Evolutionary conservation across 306 rosid genomes (phyloP).

Genomic region (Cucurbita moschata): DNA sequence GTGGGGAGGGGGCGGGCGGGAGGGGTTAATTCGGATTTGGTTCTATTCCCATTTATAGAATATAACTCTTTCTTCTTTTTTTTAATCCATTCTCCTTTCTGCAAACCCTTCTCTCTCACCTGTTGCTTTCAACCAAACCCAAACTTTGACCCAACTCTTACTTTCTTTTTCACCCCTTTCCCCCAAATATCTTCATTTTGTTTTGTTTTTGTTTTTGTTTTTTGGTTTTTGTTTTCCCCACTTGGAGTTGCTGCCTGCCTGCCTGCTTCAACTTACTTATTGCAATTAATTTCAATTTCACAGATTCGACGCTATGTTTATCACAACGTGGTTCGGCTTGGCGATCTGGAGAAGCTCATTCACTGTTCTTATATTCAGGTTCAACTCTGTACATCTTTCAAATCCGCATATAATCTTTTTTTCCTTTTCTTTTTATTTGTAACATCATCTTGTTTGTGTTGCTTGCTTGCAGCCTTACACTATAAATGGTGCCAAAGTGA

Average conservation of each 20-base stretch:
- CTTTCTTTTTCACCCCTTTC: neutral
- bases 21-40: slow-evolving; percentile 21
- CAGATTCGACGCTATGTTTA: slow-evolving; percentile 92
- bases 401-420: neutral
- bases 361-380: slow-evolving; percentile 88
- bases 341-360: slow-evolving; percentile 78
- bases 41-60: slow-evolving; percentile 53
- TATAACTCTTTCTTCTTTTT: slow-evolving; percentile 27
- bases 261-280: neutral
- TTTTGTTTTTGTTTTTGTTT: too few species aligned
- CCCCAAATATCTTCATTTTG: neutral
- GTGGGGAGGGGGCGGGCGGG: neutral
- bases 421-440: too few species aligned
- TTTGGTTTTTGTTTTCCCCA: neutral
- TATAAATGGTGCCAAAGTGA: slow-evolving; percentile 84
- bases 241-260: neutral
- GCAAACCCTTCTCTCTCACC: slow-evolving; percentile 53
- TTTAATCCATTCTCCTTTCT: slow-evolving; percentile 7
- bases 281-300: neutral
- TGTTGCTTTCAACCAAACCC: slow-evolving; percentile 78
- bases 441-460: neutral
- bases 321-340: slow-evolving; percentile 82
- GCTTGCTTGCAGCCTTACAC: slow-evolving; percentile 60
- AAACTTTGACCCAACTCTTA: slow-evolving; percentile 51
- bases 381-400: neutral